Conservation (phyloP, 2,329 filamentous ascomycete genomes). For the Cladosporium sp. region DNA sequence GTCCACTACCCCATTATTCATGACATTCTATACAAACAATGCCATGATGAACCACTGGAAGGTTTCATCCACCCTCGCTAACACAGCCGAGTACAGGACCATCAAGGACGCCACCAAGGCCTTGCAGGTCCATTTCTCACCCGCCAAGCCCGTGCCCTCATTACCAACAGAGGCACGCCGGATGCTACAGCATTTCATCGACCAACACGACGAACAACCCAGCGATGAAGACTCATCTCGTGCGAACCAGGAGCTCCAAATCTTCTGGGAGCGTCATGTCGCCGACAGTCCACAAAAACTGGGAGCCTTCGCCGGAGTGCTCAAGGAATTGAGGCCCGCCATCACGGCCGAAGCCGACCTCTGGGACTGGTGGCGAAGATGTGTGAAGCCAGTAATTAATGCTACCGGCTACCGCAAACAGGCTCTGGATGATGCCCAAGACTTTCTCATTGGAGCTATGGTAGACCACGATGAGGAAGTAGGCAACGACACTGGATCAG, state of each 20-base stretch:
- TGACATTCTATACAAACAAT: neutral
- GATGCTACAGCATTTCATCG: conserved; percentile 51
- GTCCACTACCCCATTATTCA: neutral
- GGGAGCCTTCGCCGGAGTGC: conserved; percentile 63
- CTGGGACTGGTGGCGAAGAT: conserved; percentile 66
- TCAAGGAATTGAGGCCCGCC: conserved; percentile 59
- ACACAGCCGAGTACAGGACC: conserved; percentile 30
- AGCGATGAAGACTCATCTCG: conserved; percentile 62
- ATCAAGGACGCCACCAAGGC: conserved; percentile 47
- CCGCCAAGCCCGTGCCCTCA: conserved; percentile 44
- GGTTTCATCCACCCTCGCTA: neutral
- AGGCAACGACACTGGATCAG: conserved; percentile 46
- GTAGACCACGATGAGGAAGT: conserved; percentile 49
- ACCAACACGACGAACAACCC: conserved; percentile 51
- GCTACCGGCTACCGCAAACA: conserved; percentile 58
- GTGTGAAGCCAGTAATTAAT: conserved; percentile 54
- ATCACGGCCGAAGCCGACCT: conserved; percentile 60
- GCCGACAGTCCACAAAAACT: conserved; percentile 52
- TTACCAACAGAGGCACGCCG: conserved; percentile 55
- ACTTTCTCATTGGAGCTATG: conserved; percentile 61
- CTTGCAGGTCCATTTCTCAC: conserved; percentile 41
- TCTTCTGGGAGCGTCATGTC: conserved; percentile 62
- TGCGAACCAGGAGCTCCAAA: conserved; percentile 66
- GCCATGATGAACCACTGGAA: neutral
- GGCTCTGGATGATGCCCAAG: conserved; percentile 59